These are phyloP conservation scores for Onygena corvina DNA, from an alignment of 2,329 filamentous ascomycete genomes.

Conservation along the genomic window DNA sequence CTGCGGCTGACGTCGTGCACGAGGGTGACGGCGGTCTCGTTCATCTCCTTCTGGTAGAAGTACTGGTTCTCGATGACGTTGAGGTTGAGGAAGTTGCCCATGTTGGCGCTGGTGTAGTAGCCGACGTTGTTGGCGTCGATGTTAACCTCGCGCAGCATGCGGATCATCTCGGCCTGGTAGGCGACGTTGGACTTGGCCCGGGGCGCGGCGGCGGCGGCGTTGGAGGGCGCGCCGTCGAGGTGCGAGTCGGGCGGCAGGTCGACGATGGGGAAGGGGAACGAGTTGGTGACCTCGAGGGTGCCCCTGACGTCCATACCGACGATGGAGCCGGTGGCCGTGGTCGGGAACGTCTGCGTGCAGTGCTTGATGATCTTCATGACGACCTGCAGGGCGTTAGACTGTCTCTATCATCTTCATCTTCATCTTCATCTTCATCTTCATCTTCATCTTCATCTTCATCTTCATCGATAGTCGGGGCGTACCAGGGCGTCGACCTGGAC, in stretches of 20 bases:
- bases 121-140: constrained; percentile 96
- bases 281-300: constrained; percentile 81
- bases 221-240: constrained; percentile 56
- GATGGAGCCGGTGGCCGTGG: constrained; percentile 74
- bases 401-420: constrained; percentile 2
- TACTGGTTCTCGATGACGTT: constrained; percentile 96
- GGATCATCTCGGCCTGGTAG: constrained; percentile 96
- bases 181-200: constrained; percentile 77
- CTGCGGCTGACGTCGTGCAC: constrained; percentile 94
- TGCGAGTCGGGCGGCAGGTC: constrained; percentile 61
- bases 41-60: constrained; percentile 86
- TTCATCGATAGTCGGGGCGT: constrained; percentile 27
- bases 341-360: constrained; percentile 76
- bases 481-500: constrained; percentile 94
- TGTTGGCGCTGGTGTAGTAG: constrained; percentile 97
- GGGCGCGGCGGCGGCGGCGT: constrained; percentile 73
- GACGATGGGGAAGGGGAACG: constrained; percentile 80
- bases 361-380: constrained; percentile 98
- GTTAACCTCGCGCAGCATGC: constrained; percentile 91
- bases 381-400: constrained; percentile 48
- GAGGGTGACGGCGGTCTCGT: constrained; percentile 74
- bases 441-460: background rate
- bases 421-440: constrained; percentile 8
- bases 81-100: constrained; percentile 95
- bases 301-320: constrained; percentile 84